A percentile compares a stretch with the other conserved stretches of the same genome.
These are phyloP conservation scores for Tephrocybe sp. DNA, from an alignment of 768 basidiomycete species.

Conservation along the genomic window DNA sequence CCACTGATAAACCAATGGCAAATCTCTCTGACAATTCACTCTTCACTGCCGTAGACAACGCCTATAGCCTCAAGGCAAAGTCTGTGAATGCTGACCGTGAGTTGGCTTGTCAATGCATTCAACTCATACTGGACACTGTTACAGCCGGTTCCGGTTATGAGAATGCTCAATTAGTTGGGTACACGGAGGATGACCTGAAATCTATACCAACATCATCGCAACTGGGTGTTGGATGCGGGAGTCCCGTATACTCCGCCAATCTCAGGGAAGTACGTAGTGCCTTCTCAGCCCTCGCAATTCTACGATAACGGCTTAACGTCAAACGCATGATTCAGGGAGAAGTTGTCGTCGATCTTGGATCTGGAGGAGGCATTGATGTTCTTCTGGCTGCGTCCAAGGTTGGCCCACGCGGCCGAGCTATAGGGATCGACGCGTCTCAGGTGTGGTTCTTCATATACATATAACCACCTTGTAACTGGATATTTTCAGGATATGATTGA, in stretches of 20 bases:
- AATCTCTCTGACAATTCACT: constrained; percentile 1
- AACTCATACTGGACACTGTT: too few species aligned
- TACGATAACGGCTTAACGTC: background rate
- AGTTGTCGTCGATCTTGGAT: constrained; percentile 53
- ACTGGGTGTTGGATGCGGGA: constrained; percentile 55
- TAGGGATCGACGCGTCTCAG: constrained; percentile 53
- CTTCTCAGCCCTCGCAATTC: background rate
- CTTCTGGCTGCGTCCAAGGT: constrained; percentile 50
- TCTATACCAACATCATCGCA: constrained; percentile 42
- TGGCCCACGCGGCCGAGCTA: constrained; percentile 44
- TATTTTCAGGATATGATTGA: constrained; percentile 46
- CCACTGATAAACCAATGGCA: constrained; percentile 2
- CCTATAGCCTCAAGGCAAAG: constrained; percentile 10
- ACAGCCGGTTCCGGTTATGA: too few species aligned
- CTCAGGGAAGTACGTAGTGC: constrained; percentile 38
- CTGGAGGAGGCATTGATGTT: constrained; percentile 55
- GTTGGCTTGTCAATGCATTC: background rate
- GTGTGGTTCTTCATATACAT: constrained; percentile 27
- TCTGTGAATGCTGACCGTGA: constrained; percentile 7
- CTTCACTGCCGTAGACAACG: constrained; percentile 3
- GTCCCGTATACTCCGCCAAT: constrained; percentile 43
- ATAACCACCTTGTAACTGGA: background rate
- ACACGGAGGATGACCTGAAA: constrained; percentile 39
- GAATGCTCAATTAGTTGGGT: constrained; percentile 47
- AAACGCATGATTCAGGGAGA: constrained; percentile 42